Base-by-base conservation (phyloP, 108 stramenopile species). In the Cyclotella baltica region DNA sequence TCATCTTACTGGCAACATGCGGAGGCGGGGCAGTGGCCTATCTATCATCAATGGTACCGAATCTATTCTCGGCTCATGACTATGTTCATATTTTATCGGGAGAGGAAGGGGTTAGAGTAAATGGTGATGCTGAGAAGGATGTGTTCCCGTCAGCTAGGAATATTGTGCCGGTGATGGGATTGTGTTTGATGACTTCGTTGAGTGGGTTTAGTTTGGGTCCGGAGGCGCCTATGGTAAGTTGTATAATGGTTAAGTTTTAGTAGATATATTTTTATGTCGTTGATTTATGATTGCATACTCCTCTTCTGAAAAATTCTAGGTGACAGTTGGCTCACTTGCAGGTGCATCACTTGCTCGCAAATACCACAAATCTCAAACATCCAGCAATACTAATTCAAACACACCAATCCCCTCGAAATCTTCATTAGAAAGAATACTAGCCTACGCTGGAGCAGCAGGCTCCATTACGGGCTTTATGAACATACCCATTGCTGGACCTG, bases 221-320 rank as follows among this genome's bases (percentile, higher is more conserved):
- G 9, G 90, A 91, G 67, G 90, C 90, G 38, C 90, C 90, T 40
- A 89, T 91, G 90, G 88, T 90, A 20, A 70, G 84, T 62, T 1
- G 19, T 29, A 58, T 55, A 50, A 18, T 37, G 29, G 51, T 31
- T 51, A 4, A 38, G 3, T 62, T 35, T 3, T 50, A 50, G 19
- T 25, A 35, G 8, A 11, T 66, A 25, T 23, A 43, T 30, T 61
- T 20, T 61, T 25, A 48, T 33, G 0, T 72, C 27, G 22, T 34
- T 53, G 52, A 20, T 53, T 5, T n/a, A 13, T 43, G 40, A 11
- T 43, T 2, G 47, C 19, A 48, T 62, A 3, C 28, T 66, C 2
- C 25, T 18, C 23, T 25, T 28, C 10, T n/a, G 8, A 27, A 38
- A 56, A 59, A 58, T 35, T 72, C 59, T 19, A 40, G 72, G 72